Percentiles rank a stretch among this genome's conserved stretches.
Evolutionary conservation across 2,329 filamentous ascomycete genomes (phyloP).

Genomic region (Hymenoscyphus salicellus): DNA sequence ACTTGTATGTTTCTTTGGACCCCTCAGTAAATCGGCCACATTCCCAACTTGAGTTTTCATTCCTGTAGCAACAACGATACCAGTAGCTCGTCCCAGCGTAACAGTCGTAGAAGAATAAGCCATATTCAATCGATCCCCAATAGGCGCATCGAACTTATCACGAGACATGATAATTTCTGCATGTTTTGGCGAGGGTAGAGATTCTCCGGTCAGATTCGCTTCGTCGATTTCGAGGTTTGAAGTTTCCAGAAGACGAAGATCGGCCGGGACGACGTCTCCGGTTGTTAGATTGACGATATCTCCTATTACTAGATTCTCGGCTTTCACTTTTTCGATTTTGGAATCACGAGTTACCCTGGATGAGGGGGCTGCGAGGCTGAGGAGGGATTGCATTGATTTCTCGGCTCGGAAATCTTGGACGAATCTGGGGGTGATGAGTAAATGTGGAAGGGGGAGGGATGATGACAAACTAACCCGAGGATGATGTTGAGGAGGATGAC

Average conservation of each 20-base stretch:
- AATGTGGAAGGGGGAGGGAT: slow-evolving; percentile 25
- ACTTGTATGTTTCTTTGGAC: slow-evolving; percentile 49
- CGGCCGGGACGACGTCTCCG: slow-evolving; percentile 68
- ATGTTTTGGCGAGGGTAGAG: slow-evolving; percentile 65
- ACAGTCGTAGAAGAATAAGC: slow-evolving; percentile 71
- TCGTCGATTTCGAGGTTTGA: slow-evolving; percentile 77
- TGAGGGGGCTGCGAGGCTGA: slow-evolving; percentile 42
- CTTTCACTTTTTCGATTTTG: slow-evolving; percentile 50
- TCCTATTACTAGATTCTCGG: slow-evolving; percentile 59
- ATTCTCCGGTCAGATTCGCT: slow-evolving; percentile 71
- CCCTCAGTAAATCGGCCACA: slow-evolving; percentile 66
- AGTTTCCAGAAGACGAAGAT: slow-evolving; percentile 61
- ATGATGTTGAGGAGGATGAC: slow-evolving; percentile 66
- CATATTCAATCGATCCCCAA: slow-evolving; percentile 69
- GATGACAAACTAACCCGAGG: slow-evolving; percentile 47
- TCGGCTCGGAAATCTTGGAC: slow-evolving; percentile 61
- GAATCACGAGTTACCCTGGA: slow-evolving; percentile 58
- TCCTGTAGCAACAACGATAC: slow-evolving; percentile 67
- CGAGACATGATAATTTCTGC: slow-evolving; percentile 50
- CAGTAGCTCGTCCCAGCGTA: slow-evolving; percentile 65
- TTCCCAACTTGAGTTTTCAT: slow-evolving; percentile 74
- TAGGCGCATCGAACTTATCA: slow-evolving; percentile 47
- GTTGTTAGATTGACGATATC: slow-evolving; percentile 62
- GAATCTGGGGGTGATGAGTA: slow-evolving; percentile 38
- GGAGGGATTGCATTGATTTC: slow-evolving; percentile 58